Base-by-base conservation (phyloP, 495 filamentous ascomycete species). In the Talaromyces liani region DNA sequence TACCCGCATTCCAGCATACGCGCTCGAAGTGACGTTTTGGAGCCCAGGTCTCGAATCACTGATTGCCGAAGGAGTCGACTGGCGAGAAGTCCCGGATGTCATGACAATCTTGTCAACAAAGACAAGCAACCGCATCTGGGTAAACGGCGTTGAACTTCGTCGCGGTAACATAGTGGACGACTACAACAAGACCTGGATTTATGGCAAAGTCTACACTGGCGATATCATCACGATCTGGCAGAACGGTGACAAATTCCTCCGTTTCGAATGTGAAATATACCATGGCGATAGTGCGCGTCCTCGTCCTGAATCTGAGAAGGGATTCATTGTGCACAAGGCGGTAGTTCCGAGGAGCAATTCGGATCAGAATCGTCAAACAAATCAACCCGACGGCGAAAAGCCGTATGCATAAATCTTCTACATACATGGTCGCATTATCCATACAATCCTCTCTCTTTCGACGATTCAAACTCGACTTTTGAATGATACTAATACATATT, bases 11-110 rank as follows among this genome's bases (percentile, higher is more conserved):
- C 90, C 92, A 5, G 92, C 92, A 67, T 85, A 85, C 61, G 92
- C 88, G n/a, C 82, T 95, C 66, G 86, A 88, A 65, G 80, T 97
- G 60, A 79, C 87, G 16, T 85, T 92, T 66, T 91, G 86, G 82
- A 84, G 84, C 25, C 80, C 82, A 0, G 82, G 81, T 2, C 85
- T 89, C 64, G 85, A 88, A 18, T 70, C 77, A 2, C 70, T 70
- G 4, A 80, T 85, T 29, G 78, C 81, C 25, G 66, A 82, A 22
- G 81, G 85, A 7, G 80, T 84, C 62, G 80, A 85, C 57, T 94
- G 85, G 85, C 77, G 72, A 62, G 73, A 70, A 5, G 68, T 84
- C 0, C 71, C 77, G 0, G 80, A 78, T 6, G 75, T 88, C 4
- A 77, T 79, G 68, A 77, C 90, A 29, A 86, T 89, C 61, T 84